Base-by-base conservation (phyloP, 1,284 basidiomycete genomes). In the Athelia psychrophila region DNA sequence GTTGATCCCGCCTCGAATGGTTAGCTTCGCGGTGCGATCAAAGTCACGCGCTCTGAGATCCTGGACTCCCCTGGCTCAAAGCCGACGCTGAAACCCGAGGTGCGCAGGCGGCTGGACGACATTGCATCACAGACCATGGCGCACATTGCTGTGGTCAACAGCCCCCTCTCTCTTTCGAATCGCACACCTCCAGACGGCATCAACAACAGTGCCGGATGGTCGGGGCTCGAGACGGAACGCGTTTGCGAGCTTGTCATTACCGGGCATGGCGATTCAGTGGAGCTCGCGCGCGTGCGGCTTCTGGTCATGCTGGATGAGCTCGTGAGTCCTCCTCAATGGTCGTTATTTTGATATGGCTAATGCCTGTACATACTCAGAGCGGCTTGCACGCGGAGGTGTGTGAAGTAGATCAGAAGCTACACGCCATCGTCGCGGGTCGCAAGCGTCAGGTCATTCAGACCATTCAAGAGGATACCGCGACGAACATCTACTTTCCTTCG, bases 391-490 rank as follows among this genome's bases (percentile, higher is more conserved):
- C 91, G 9, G 96, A 98, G 66, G 73, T 82, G 20, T 91, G 90
- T 69, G 96, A 98, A 70, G 93, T 99, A 59, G 96, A 98, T 67
- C 91, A 93, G 72, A 97, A 98, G 68, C 73, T 98, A 2, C 95
- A 98, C 69, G 84, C 90, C 48, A 94, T 98, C 66, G 83, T 98
- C 56, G 91, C 93, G 12, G 93, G 93, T 19, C 86, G 93, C 56
- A 97, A 98, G 72, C 90, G 96, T 46, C 79, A 79, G 53, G 80
- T 90, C 22, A 77, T 99, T 40, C 96, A 98, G 70, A 81, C 88
- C 6, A 97, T 99, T 53, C 93, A 98, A 68, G 95, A 98, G 70
- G 95, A 98, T 70, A 98, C 96, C 0, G 95, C 88, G 0, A 98
- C 96, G 52, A 99, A 96, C 66, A 93, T 99, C 55, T 99, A 98